Evolutionary conservation across 257 asterid genomes (phyloP).

Genomic region (Osmanthus fragrans): DNA sequence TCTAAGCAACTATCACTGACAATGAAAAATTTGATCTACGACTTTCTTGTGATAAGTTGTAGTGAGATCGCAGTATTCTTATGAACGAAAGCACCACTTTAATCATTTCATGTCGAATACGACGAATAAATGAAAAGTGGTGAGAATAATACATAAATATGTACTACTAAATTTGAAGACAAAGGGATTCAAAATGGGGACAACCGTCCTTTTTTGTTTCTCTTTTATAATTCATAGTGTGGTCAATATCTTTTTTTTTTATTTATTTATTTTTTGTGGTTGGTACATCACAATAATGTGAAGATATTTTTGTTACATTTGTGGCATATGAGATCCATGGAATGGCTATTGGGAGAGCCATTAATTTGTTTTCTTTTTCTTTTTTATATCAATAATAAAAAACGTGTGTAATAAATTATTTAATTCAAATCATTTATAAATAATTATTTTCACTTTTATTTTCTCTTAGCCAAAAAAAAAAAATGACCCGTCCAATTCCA

Average conservation of each 20-base stretch:
- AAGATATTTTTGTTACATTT: neutral
- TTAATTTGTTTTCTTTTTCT: neutral
- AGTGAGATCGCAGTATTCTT: neutral
- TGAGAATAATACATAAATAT: neutral
- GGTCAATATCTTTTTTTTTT: neutral
- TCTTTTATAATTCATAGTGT: neutral
- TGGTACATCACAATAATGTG: neutral
- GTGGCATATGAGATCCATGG: neutral
- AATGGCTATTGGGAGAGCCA: slow-evolving; percentile 23
- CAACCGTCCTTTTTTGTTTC: too few species aligned
- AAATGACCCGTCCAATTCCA: too few species aligned
- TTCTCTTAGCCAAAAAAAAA: neutral
- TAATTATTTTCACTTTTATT: too few species aligned
- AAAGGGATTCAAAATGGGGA: too few species aligned
- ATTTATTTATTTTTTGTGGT: neutral
- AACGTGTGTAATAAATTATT: neutral
- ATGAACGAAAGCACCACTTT: neutral
- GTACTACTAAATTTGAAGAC: too few species aligned
- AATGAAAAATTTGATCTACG: too few species aligned
- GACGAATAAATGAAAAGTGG: neutral
- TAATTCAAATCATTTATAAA: neutral
- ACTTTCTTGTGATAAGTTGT: too few species aligned
- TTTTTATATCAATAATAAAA: neutral
- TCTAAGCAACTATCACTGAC: neutral
- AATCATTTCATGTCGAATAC: too few species aligned